Conservation (phyloP, 495 filamentous ascomycete species). For the Peziza echinospora region DNA sequence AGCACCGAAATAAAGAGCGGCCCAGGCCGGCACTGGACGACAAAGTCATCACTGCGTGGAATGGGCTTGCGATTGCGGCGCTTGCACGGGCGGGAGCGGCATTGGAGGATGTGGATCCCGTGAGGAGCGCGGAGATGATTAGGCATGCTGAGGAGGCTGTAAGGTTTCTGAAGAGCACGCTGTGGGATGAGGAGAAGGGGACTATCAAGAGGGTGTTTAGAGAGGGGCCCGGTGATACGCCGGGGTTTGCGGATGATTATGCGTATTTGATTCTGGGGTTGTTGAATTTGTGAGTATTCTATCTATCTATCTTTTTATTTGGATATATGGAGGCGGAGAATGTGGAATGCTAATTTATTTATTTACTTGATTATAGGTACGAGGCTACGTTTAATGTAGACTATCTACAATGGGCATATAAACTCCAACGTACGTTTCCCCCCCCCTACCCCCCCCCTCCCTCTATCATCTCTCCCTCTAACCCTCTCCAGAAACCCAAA, state of each 20-base stretch:
- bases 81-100: constrained; percentile 52
- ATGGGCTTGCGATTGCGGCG: constrained; percentile 73
- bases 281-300: constrained; percentile 39
- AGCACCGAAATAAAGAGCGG: constrained; percentile 52
- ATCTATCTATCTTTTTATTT: background rate
- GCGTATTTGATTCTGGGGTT: constrained; percentile 71
- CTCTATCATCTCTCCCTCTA: constrained; percentile 65
- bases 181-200: constrained; percentile 43
- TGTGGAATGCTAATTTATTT: too few species aligned
- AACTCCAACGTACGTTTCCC: constrained; percentile 54
- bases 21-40: constrained; percentile 70
- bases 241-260: constrained; percentile 86
- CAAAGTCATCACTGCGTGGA: constrained; percentile 74
- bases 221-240: constrained; percentile 46
- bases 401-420: constrained; percentile 66
- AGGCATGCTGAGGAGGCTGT: constrained; percentile 46
- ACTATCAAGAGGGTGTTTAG: constrained; percentile 57
- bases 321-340: too few species aligned
- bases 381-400: constrained; percentile 63
- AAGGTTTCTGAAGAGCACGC: constrained; percentile 51
- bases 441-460: constrained; percentile 41
- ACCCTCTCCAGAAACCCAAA: constrained; percentile 41
- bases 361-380: too few species aligned
- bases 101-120: constrained; percentile 36
- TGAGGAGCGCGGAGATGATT: constrained; percentile 35